Base-by-base conservation (phyloP, 2,329 filamentous ascomycete genomes). In the Epichloe bromicola region DNA sequence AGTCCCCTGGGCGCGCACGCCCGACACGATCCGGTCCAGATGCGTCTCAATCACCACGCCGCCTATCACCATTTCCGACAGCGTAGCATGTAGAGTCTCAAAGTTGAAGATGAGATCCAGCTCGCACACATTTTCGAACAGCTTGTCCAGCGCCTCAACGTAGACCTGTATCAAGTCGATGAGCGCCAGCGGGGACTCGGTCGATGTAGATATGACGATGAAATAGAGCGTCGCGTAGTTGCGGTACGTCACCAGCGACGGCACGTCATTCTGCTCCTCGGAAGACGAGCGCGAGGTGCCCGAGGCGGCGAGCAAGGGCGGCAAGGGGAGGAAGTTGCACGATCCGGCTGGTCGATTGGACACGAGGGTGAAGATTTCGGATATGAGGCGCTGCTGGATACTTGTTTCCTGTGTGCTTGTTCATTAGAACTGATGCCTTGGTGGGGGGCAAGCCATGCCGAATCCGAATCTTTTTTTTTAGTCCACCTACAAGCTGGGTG, bases 111-210 rank as follows among this genome's bases (percentile, higher is more conserved):
- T 98, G 59, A 98, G 77, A 67, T 98, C 90, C 51, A 98, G 75
- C 73, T 98, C 93, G 76, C 93, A 98, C 10, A 98, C 93, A 65
- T 98, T 96, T 71, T 97, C 93, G 65, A 98, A 98, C 40, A 98
- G 76, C 57, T 88, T 82, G 67, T 98, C 93, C 37, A 98, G 78
- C 1, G 91, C 84, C 69, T 98, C 93, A 56, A 98, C 93, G 62
- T 96, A 98, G 54, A 98, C 93, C 69, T 98, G 93, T 57, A 98
- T 97, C 50, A 98, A 74, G 67, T 98, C 93, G 55, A 98, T 89
- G 23, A 98, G 78, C 1, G 93, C 93, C 3, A 98, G 83, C 1
- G 93, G 93, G 1, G 88, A 95, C 69, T 98, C 93, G 53, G 93
- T 96, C 5, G 89, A 88, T 4, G 94, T 98, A 37, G 86, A 93